A percentile compares a stretch with the other conserved stretches of the same genome.
Evolutionary conservation across 192 early-diverging fungal species (phyloP).

Genomic region (Gigaspora rosea): DNA sequence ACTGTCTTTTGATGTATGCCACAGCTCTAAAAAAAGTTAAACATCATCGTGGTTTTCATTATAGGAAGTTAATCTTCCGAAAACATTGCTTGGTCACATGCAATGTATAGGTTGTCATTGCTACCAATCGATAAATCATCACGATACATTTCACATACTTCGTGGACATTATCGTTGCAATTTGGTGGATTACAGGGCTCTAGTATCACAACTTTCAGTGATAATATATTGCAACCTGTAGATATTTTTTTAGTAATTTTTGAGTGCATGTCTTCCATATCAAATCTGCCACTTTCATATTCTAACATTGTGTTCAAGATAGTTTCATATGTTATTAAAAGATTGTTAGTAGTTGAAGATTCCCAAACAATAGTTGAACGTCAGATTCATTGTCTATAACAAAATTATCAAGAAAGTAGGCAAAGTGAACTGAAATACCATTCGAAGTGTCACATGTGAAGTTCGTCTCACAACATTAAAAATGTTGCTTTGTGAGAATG

Average conservation of each 20-base stretch:
- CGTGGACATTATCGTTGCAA: conserved; percentile 3
- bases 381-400: neutral
- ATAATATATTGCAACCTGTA: conserved; percentile 6
- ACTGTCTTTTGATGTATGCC: neutral
- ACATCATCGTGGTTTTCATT: neutral
- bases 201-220: neutral
- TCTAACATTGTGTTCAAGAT: conserved; percentile 20
- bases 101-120: neutral
- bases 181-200: neutral
- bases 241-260: conserved; percentile 1
- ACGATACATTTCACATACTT: conserved; percentile 14
- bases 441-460: neutral
- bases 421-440: conserved; percentile 15
- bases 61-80: neutral
- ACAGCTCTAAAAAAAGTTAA: neutral
- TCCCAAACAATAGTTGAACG: conserved; percentile 7
- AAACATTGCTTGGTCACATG: conserved; percentile 9
- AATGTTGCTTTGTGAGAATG: neutral
- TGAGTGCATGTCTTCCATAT: neutral
- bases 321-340: conserved; percentile 15
- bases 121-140: neutral
- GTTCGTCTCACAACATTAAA: neutral
- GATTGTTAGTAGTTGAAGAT: neutral
- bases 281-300: neutral
- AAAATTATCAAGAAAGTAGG: neutral